phyloP scores from a whole-genome alignment of 1,284 basidiomycete species.

The Xerocomus minutiporus region DNA sequence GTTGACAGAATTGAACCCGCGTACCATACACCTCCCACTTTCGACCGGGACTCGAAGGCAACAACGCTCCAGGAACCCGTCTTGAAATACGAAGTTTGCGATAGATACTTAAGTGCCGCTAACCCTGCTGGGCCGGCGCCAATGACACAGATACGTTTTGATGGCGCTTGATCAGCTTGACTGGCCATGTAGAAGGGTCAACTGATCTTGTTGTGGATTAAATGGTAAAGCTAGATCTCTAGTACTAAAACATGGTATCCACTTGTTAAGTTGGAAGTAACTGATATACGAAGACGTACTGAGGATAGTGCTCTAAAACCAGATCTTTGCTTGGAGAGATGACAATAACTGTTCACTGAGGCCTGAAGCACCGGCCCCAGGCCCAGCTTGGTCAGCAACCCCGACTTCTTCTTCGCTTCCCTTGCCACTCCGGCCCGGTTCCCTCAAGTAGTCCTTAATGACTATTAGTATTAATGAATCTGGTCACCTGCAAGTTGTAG shows the following conservation, averaged over 20 bases:
- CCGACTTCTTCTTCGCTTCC: neutral
- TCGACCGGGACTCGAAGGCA: conserved; percentile 59
- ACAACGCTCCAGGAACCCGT: conserved; percentile 52
- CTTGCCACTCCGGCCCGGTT: neutral
- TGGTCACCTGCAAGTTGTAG: no score
- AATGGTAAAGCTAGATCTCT: neutral
- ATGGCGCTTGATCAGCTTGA: conserved; percentile 1
- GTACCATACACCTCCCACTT: conserved; percentile 72
- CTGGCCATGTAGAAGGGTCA: conserved; percentile 9
- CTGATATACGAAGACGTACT: neutral
- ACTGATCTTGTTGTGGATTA: neutral
- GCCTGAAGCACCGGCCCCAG: neutral
- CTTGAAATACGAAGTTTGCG: conserved; percentile 54
- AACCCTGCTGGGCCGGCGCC: conserved; percentile 68
- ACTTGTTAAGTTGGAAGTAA: neutral
- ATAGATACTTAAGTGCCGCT: conserved; percentile 57
- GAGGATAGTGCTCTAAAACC: neutral
- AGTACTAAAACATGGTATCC: neutral
- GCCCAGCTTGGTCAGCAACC: neutral
- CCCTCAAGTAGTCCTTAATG: neutral
- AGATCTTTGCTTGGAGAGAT: neutral
- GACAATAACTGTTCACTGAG: neutral
- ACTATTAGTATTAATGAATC: neutral
- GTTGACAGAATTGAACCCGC: conserved; percentile 9
- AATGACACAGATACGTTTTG: conserved; percentile 56